Evolutionary conservation across 306 rosid genomes (phyloP), one percentile per base, ranked within the genome.

Genomic region (Vigna hirtella): DNA sequence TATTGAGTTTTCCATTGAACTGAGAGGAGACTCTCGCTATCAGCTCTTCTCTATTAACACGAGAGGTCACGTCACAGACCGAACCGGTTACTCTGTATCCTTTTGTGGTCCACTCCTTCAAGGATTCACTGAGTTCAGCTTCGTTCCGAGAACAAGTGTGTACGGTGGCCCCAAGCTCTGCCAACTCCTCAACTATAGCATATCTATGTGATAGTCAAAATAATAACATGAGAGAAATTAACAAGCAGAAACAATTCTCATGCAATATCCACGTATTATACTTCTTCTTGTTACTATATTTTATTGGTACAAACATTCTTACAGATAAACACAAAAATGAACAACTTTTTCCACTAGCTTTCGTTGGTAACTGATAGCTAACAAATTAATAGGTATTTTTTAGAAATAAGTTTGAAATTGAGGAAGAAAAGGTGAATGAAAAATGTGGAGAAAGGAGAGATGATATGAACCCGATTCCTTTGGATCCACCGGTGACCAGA

Each of bases 1-100:
- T 78, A 38, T 78, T 66, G 48, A 81, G 85, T 76, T 81, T 85
- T 55, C 83, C 88, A n/a, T 85, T 53, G 34, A 81, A 85, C 30
- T 50, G 2, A 53, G 58, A 68, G 16, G 83, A 73, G 52, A 85
- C 49, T 81, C 28, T 78, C 12, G 62, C 5, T 4, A 78, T 30
- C 38, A 78, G 83, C 0, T 81, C 76, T 61, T 78, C 56, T 64
- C 82, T 72, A 0, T 82, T 66, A 11, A 56, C 15, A 70, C 59
- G 73, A 49, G 79, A 79, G 0, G 83, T 0, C 14, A 78, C 9
- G 58, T 85, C 86, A 40, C 83, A 78, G 1, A 79, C 58, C 1
- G 88, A 85, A 40, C 84, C 84, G 4, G 73, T 79, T 17, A 82
- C 82, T 48, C 0, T 59, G 66, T 70, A 74, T 53, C 84, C 86